Evolutionary conservation across 176 grass and related monocot genomes (phyloP).

Genomic region (Ensete glaucum): DNA sequence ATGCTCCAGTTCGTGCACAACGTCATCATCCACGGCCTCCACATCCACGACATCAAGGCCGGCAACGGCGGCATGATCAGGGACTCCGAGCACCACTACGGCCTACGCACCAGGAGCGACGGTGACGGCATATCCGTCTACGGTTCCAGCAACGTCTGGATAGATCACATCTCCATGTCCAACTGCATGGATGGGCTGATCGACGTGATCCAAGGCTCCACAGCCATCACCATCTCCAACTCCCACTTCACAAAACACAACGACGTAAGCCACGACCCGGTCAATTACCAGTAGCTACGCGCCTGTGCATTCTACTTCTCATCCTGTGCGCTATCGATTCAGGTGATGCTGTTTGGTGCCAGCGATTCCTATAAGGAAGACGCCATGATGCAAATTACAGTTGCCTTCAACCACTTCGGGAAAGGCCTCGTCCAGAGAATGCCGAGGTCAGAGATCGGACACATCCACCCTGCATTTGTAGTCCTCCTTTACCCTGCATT

Average conservation of each 20-base stretch:
- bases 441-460: background rate
- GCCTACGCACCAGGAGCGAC: slow-evolving; percentile 4
- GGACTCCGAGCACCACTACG: slow-evolving; percentile 2
- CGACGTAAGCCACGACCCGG: background rate
- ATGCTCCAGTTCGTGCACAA: slow-evolving; percentile 5
- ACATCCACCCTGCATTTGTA: too few relatives aligned
- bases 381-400: too few relatives aligned
- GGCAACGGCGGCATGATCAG: slow-evolving; percentile 1
- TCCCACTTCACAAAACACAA: background rate
- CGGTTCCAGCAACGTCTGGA: slow-evolving; percentile 2
- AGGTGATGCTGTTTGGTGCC: background rate
- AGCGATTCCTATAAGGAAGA: background rate
- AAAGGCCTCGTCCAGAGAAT: background rate
- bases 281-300: too few relatives aligned
- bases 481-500: too few relatives aligned
- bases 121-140: slow-evolving; percentile 10
- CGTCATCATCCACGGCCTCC: slow-evolving; percentile 14
- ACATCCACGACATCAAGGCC: slow-evolving; percentile 14
- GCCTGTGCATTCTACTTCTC: background rate
- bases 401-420: too few relatives aligned
- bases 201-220: slow-evolving; percentile 3
- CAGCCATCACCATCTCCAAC: slow-evolving; percentile 4
- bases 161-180: background rate
- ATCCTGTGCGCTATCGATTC: background rate
- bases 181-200: slow-evolving; percentile 2